A percentile compares a stretch with the other conserved stretches of the same genome.
These are phyloP conservation scores for Gracilariopsis chorda DNA, from an alignment of 23 red algal species.

Conservation along the genomic window DNA sequence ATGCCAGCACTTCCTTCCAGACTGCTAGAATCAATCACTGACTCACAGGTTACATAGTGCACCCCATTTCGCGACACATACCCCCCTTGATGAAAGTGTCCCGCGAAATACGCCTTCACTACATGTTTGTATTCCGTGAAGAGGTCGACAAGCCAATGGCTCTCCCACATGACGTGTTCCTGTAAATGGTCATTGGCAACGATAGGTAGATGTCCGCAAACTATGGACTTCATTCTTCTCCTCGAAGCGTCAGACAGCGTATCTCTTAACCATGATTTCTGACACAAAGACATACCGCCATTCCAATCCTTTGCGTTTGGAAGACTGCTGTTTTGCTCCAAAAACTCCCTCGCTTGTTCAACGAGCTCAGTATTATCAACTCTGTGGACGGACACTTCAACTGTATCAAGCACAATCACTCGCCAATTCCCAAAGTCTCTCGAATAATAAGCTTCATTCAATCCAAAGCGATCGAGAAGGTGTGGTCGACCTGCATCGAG, in stretches of 20 bases:
- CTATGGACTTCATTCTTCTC: constrained; percentile 27
- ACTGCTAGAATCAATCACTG: constrained; percentile 47
- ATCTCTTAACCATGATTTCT: constrained; percentile 50
- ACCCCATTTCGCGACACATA: constrained; percentile 37
- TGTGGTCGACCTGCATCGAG: constrained; percentile 14
- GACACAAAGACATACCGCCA: constrained; percentile 40
- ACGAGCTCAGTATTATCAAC: neutral
- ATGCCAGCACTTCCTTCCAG: neutral
- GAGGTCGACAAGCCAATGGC: constrained; percentile 1
- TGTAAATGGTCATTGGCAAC: neutral
- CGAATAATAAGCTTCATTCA: constrained; percentile 33
- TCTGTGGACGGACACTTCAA: constrained; percentile 37
- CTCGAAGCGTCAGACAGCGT: neutral
- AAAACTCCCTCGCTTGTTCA: constrained; percentile 20
- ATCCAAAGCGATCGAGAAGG: neutral
- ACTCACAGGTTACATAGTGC: constrained; percentile 71
- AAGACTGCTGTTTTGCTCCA: constrained; percentile 1
- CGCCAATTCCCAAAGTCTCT: constrained; percentile 64
- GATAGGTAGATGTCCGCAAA: constrained; percentile 67
- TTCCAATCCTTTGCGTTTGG: constrained; percentile 64
- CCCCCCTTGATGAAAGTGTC: constrained; percentile 68
- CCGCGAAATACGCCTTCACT: constrained; percentile 77
- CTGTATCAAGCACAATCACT: constrained; percentile 71
- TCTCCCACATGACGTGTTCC: constrained; percentile 49
- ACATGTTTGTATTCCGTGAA: constrained; percentile 30